Conservation (phyloP, 2,329 filamentous ascomycete genomes). For the Colletotrichum salicis region DNA sequence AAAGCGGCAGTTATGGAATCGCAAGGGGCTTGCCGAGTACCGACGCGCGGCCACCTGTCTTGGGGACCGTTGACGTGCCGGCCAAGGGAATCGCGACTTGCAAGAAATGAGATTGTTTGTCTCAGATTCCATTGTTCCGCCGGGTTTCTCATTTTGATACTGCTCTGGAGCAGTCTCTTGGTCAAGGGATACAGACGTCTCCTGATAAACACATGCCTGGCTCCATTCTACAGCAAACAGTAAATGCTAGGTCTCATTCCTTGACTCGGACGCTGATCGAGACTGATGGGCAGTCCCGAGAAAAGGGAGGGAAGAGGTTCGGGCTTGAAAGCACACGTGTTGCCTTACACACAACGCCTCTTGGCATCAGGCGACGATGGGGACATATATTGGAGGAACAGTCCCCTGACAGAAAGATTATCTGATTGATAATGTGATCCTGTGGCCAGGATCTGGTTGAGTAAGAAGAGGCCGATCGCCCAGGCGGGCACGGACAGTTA, state of each 20-base stretch:
- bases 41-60: constrained; percentile 8
- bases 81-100: background rate
- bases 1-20: background rate
- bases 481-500: constrained; percentile 8
- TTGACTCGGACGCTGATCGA: background rate
- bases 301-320: background rate
- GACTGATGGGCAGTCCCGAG: background rate
- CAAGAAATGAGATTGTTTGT: constrained; percentile 17
- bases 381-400: background rate
- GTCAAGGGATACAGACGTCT: background rate
- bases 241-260: background rate
- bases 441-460: background rate
- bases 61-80: background rate
- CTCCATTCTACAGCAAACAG: background rate
- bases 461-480: background rate
- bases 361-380: background rate
- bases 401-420: constrained; percentile 5
- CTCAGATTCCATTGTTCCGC: constrained; percentile 1
- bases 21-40: constrained; percentile 6
- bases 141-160: background rate
- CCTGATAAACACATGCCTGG: background rate
- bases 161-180: background rate
- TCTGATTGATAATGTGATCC: constrained; percentile 27
- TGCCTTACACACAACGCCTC: background rate
- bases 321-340: background rate